Base-by-base conservation (phyloP, 2,329 filamentous ascomycete genomes). In the Plectosphaerella cucumerina region DNA sequence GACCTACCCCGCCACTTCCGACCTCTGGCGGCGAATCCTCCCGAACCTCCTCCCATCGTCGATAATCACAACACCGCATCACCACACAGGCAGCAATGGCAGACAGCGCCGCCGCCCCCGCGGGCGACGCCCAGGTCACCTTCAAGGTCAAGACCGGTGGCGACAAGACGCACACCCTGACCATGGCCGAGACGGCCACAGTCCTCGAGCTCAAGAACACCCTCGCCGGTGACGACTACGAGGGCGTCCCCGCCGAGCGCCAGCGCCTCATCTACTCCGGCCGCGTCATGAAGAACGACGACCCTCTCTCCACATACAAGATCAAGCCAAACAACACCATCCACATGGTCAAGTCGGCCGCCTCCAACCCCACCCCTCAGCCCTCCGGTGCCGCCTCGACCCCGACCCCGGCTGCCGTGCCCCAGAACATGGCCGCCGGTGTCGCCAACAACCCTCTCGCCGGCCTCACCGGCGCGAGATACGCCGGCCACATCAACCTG, bases 131-230 rank as follows among this genome's bases (percentile, higher is more conserved):
- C 63, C 85, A 92, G 62, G 75, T 99, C 73, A 96, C 89, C 69
- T 97, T 99, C 82, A 94, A 91, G 74, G 86, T 99, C 72, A 99
- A 97, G 77, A 89, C 90, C n/a, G 92, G 90, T n/a, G 87, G 86
- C 61, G 92, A 97, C 66, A 85, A 82, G 67, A 90, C 88, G 69
- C 92, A 90, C 65, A 85, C 82, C 48, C 76, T 99, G 66, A 95
- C 90, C 51, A 85, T 97, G 64, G 72, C 87, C 52, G 80, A 87
- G 58, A 81, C 83, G 34, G 89, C 87, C 46, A 88, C 87, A 8
- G 87, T 97, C 42, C 78, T 82, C 51, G 91, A 97, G 55, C 81
- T 99, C 61, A 99, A 99, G 80, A 82, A 81, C 56, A 96, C 93
- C 76, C 85, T 99, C 37, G 83, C 92, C 5, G 81, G 82, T 31